Evolutionary conservation across 129 eudicot species (phyloP).

Genomic region (Escallonia rubra): DNA sequence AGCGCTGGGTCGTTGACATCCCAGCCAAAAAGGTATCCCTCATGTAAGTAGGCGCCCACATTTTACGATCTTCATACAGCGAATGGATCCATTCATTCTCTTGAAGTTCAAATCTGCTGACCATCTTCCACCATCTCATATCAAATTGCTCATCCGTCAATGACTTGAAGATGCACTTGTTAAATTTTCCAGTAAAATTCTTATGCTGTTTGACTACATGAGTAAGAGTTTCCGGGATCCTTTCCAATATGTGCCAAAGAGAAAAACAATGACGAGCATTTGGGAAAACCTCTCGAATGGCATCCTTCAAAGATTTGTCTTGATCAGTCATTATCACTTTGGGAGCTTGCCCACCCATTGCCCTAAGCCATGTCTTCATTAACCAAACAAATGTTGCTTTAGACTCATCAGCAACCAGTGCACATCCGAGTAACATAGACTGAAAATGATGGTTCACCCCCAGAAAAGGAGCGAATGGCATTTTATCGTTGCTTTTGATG

Average conservation of each 20-base stretch:
- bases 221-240: constrained; percentile 41
- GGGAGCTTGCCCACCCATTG: constrained; percentile 64
- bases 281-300: constrained; percentile 49
- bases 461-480: constrained; percentile 50
- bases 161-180: constrained; percentile 56
- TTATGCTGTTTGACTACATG: constrained; percentile 42
- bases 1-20: constrained; percentile 50
- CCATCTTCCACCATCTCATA: constrained; percentile 67
- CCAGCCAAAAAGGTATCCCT: constrained; percentile 53
- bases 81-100: constrained; percentile 49
- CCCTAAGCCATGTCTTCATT: constrained; percentile 64
- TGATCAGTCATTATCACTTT: constrained; percentile 47
- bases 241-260: constrained; percentile 57
- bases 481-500: constrained; percentile 38
- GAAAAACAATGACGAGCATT: constrained; percentile 52
- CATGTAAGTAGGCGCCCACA: constrained; percentile 54
- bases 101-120: constrained; percentile 52
- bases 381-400: constrained; percentile 55
- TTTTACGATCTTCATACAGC: constrained; percentile 47
- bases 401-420: constrained; percentile 44
- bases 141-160: constrained; percentile 58
- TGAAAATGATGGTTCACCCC: constrained; percentile 71
- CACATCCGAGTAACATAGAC: constrained; percentile 61
- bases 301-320: constrained; percentile 34
- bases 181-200: constrained; percentile 41